Evolutionary conservation across 495 filamentous ascomycete genomes (phyloP).

Genomic region (Schizothecium vesticola): DNA sequence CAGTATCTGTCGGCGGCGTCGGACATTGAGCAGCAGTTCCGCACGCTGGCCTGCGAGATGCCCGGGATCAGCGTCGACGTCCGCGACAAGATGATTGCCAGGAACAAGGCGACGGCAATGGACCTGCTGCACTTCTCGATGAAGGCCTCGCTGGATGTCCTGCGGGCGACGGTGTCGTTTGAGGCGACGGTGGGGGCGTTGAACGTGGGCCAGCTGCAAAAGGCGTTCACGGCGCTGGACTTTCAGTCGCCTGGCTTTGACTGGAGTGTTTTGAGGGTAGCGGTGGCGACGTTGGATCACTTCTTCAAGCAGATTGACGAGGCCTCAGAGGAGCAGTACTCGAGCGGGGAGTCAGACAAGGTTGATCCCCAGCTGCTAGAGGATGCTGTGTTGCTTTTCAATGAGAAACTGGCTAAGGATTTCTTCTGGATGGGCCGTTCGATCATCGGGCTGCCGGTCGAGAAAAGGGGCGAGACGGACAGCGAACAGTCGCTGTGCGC

Average conservation of each 20-base stretch:
- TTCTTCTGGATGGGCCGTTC: constrained; percentile 41
- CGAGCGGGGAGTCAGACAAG: constrained; percentile 21
- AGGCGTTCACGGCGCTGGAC: constrained; percentile 40
- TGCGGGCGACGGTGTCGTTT: constrained; percentile 33
- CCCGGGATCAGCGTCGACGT: constrained; percentile 33
- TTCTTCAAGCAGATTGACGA: constrained; percentile 35
- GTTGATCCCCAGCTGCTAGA: constrained; percentile 33
- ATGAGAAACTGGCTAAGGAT: constrained; percentile 33
- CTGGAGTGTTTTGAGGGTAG: constrained; percentile 38
- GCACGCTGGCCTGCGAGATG: constrained; percentile 33
- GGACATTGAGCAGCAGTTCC: constrained; percentile 46
- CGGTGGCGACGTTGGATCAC: constrained; percentile 35
- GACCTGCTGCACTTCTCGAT: constrained; percentile 39
- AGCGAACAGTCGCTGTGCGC: constrained; percentile 30
- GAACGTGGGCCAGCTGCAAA: constrained; percentile 39
- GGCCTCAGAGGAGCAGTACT: constrained; percentile 31
- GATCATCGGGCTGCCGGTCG: constrained; percentile 20
- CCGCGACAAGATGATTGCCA: constrained; percentile 37
- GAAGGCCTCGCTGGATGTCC: constrained; percentile 37
- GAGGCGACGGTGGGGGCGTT: constrained; percentile 32
- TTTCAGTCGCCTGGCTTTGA: constrained; percentile 33
- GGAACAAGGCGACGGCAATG: constrained; percentile 42
- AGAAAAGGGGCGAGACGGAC: constrained; percentile 12
- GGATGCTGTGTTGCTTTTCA: constrained; percentile 40
- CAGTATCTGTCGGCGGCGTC: constrained; percentile 45